Evolutionary conservation across 2,329 filamentous ascomycete species (phyloP), one percentile per base, ranked within the genome.

Genomic region (Epichloe festucae): DNA sequence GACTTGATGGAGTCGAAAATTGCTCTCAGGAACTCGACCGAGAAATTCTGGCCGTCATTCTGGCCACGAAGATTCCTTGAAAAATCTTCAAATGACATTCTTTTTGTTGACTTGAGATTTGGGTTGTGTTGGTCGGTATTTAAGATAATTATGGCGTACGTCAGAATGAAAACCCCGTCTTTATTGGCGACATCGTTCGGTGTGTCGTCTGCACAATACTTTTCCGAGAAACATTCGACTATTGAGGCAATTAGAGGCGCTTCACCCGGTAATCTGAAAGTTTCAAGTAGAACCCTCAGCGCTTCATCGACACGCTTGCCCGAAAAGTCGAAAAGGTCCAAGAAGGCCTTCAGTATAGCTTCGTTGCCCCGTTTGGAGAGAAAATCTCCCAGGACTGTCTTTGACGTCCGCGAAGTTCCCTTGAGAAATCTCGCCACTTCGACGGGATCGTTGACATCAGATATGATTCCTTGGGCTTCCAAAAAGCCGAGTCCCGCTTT

Each of bases 91-190:
- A 84, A 75, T 1, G 82, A 82, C 93, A 98, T 98, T 41, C 91
- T 87, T 62, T 85, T 87, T 59, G 82, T 74, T 2, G 76, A 68
- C 59, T 81, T 89, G 55, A 97, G 68, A 59, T 96, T 97, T 0
- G 89, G 90, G 62, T 95, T 98, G 67, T 97, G 93, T 61, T 94
- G 86, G 63, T 98, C 93, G 1, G 91, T 96, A 63, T 98, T 98
- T 52, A 98, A 73, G 81, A 98, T 89, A 66, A 98, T 95, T 61
- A 96, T 94, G 39, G 90, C 93, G 64, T 98, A 98, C 0, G 87
- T 91, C 49, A 98, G 73, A 46, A 98, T 82, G 62, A 87, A 98
- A 21, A 93, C 83, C 7, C 89, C 82, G 65, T 98, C 93, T 59
- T 87, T 85, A 62, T 95, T 84, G 6, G 83, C 85, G 56, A 97